Conservation (phyloP, 345 rosid species). For the Garcia nutans region DNA sequence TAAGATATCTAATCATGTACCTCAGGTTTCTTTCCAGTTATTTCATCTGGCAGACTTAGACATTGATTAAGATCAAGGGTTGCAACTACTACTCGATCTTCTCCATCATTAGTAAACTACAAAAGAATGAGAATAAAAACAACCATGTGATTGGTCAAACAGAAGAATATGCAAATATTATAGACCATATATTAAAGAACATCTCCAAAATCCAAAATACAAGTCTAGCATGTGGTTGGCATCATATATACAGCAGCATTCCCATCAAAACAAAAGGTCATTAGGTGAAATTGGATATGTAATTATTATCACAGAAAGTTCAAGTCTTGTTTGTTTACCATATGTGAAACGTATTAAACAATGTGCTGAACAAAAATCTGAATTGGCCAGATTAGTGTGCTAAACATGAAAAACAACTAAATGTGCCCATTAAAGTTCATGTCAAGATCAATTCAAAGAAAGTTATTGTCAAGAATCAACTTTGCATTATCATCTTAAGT, state of each 20-base stretch:
- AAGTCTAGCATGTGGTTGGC: no score
- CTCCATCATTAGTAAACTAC: conserved; percentile 60
- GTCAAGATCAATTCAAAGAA: not conserved
- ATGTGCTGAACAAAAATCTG: no score
- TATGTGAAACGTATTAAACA: not conserved
- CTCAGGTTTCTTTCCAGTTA: conserved; percentile 78
- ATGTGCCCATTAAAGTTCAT: not conserved
- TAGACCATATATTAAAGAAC: not conserved
- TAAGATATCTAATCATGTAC: conserved; percentile 26
- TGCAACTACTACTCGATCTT: conserved; percentile 83
- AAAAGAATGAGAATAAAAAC: conserved; percentile 7
- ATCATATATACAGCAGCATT: not conserved
- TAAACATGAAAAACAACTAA: not conserved
- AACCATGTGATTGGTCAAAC: not conserved
- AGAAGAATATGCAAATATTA: not conserved
- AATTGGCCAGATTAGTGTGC: no score
- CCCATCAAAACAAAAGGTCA: not conserved
- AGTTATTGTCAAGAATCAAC: not conserved
- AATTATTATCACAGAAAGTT: not conserved
- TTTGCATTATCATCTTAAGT: not conserved
- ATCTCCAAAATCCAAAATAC: not conserved
- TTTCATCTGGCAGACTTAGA: conserved; percentile 81
- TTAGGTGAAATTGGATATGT: no score
- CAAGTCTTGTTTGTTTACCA: not conserved
- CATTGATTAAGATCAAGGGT: conserved; percentile 90